A percentile compares a stretch with the other conserved stretches of the same genome.
Evolutionary conservation across 352 stramenopile species (phyloP).

Genomic region (Pythium myriotylum): DNA sequence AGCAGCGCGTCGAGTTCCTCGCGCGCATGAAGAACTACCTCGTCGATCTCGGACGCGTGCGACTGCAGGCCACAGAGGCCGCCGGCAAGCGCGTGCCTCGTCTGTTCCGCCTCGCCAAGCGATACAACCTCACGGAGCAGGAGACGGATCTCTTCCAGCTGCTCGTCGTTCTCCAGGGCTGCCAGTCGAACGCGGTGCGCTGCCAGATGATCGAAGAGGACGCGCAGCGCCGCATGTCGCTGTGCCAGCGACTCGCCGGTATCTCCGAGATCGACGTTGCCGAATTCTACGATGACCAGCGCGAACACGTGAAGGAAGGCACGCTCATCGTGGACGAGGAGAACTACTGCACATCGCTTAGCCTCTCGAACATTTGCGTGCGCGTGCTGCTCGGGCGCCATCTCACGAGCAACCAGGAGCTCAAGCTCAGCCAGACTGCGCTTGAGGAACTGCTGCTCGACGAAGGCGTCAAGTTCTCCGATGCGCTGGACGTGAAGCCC

Average conservation of each 20-base stretch:
- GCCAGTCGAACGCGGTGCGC: slow-evolving; percentile 82
- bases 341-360: slow-evolving; percentile 78
- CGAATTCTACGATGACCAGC: slow-evolving; percentile 84
- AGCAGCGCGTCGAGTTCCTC: slow-evolving; percentile 76
- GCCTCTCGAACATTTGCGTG: slow-evolving; percentile 81
- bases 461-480: slow-evolving; percentile 68
- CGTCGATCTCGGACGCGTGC: slow-evolving; percentile 50
- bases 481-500: slow-evolving; percentile 52
- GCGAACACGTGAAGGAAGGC: slow-evolving; percentile 87
- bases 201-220: slow-evolving; percentile 88
- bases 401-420: slow-evolving; percentile 77
- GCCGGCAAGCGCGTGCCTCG: slow-evolving; percentile 46
- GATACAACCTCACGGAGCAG: slow-evolving; percentile 71
- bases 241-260: slow-evolving; percentile 71
- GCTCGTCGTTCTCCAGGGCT: slow-evolving; percentile 81
- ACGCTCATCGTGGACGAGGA: slow-evolving; percentile 83
- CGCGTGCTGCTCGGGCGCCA: slow-evolving; percentile 74
- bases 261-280: slow-evolving; percentile 88
- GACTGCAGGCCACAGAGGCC: slow-evolving; percentile 46
- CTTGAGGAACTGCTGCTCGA: slow-evolving; percentile 75
- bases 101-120: slow-evolving; percentile 74
- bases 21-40: slow-evolving; percentile 63
- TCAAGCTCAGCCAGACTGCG: slow-evolving; percentile 87
- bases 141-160: slow-evolving; percentile 83
- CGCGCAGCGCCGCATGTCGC: slow-evolving; percentile 68